Conservation (phyloP, 257 asterid species). For the Ballota nigra region DNA sequence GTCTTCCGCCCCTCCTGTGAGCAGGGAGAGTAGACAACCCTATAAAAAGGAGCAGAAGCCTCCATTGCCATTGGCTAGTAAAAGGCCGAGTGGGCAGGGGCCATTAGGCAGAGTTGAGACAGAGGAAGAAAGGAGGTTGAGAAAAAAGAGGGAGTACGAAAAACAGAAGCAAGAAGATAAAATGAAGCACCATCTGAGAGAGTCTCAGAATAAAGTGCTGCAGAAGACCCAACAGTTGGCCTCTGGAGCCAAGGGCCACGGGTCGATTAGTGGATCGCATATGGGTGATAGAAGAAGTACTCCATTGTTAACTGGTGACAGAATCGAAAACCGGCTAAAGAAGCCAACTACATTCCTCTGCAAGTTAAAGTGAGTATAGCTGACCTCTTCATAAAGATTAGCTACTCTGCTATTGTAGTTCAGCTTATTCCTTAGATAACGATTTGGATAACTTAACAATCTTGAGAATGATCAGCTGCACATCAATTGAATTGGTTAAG, state of each 20-base stretch:
- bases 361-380: constrained; percentile 87
- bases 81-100: constrained; percentile 46
- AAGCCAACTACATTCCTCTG: constrained; percentile 96
- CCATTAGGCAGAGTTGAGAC: constrained; percentile 62
- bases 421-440: not conserved
- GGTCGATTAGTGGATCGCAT: constrained; percentile 76
- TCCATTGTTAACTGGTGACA: constrained; percentile 66
- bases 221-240: constrained; percentile 81
- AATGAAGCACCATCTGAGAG: constrained; percentile 69
- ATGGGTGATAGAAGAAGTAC: constrained; percentile 79
- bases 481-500: not conserved
- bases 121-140: constrained; percentile 87
- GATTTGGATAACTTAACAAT: constrained; percentile 7
- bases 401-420: constrained; percentile 3
- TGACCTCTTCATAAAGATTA: constrained; percentile 20
- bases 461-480: not conserved
- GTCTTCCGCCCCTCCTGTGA: constrained; percentile 40
- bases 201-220: constrained; percentile 76
- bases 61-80: constrained; percentile 49
- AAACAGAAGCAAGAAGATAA: constrained; percentile 82
- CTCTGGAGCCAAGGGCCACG: constrained; percentile 76
- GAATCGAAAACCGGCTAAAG: constrained; percentile 86
- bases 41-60: constrained; percentile 53
- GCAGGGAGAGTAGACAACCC: constrained; percentile 47
- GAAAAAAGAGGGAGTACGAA: constrained; percentile 79